Evolutionary conservation across 805 yeast species (phyloP).

Genomic region (Lipomyces chichibuensis): DNA sequence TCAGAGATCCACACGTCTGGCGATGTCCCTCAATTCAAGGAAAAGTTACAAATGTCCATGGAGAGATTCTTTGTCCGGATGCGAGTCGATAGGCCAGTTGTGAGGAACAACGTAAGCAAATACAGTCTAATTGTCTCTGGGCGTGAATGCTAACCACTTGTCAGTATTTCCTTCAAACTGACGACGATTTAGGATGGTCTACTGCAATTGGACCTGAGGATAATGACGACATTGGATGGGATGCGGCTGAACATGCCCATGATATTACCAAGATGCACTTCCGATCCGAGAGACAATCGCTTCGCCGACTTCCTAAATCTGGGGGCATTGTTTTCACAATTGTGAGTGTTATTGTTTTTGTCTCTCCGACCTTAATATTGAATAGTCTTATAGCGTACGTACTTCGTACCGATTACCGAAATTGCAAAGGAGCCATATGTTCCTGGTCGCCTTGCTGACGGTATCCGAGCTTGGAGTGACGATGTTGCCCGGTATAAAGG

Average conservation of each 20-base stretch:
- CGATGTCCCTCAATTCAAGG: conserved; percentile 67
- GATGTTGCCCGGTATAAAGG: conserved; percentile 68
- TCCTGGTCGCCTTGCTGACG: conserved; percentile 62
- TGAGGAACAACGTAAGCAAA: conserved; percentile 50
- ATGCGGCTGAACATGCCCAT: conserved; percentile 56
- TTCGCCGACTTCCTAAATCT: conserved; percentile 61
- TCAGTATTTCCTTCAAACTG: conserved; percentile 65
- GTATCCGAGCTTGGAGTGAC: conserved; percentile 60
- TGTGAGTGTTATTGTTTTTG: conserved; percentile 23
- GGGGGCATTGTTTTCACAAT: conserved; percentile 65
- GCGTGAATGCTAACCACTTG: neutral
- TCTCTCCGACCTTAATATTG: neutral
- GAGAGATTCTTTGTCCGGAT: conserved; percentile 63
- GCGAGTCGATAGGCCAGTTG: conserved; percentile 65
- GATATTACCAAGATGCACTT: conserved; percentile 54
- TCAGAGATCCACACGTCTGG: conserved; percentile 65
- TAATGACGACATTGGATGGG: conserved; percentile 60
- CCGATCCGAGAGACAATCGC: conserved; percentile 67
- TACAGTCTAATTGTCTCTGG: neutral
- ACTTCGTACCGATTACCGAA: conserved; percentile 59
- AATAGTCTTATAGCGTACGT: conserved; percentile 49
- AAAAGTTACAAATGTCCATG: conserved; percentile 64
- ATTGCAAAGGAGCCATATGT: conserved; percentile 62
- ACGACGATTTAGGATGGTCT: conserved; percentile 66
- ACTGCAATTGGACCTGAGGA: conserved; percentile 62